Percentiles rank a stretch among this genome's conserved stretches.
phyloP scores from a whole-genome alignment of 2,329 filamentous ascomycete species.

The Claviceps arundinis region DNA sequence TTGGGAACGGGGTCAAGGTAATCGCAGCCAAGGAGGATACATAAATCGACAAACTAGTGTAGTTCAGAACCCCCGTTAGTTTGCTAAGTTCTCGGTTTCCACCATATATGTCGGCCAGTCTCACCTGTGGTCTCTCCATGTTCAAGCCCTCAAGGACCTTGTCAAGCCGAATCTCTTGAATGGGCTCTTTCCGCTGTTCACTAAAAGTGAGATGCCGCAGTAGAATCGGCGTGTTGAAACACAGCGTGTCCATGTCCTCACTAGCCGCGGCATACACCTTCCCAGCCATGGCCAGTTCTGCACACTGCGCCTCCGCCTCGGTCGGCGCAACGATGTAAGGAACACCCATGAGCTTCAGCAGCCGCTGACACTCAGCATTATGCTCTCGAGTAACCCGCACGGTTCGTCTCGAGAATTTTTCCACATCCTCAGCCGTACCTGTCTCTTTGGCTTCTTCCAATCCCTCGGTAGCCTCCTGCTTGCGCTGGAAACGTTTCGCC shows the following conservation, averaged over 20 bases:
- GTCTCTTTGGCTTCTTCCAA: slow-evolving; percentile 95
- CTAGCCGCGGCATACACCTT: slow-evolving; percentile 96
- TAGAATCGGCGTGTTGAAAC: slow-evolving; percentile 84
- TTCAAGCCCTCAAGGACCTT: slow-evolving; percentile 74
- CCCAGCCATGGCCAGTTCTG: slow-evolving; percentile 72
- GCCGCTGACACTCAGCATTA: slow-evolving; percentile 82
- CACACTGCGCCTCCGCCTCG: slow-evolving; percentile 94
- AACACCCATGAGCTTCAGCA: slow-evolving; percentile 91
- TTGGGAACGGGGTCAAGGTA: slow-evolving; percentile 96
- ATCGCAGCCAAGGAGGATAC: slow-evolving; percentile 93
- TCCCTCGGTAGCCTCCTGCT: slow-evolving; percentile 78
- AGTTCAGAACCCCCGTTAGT: neutral
- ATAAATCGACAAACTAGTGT: slow-evolving; percentile 83
- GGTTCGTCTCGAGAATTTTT: slow-evolving; percentile 90
- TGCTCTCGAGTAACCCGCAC: slow-evolving; percentile 94
- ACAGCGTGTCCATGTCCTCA: slow-evolving; percentile 98
- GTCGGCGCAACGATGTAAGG: slow-evolving; percentile 92
- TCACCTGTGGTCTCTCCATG: slow-evolving; percentile 78
- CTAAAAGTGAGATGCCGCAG: slow-evolving; percentile 90
- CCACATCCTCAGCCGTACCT: slow-evolving; percentile 90
- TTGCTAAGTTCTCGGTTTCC: slow-evolving; percentile 1
- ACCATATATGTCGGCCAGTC: slow-evolving; percentile 3
- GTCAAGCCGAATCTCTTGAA: slow-evolving; percentile 84
- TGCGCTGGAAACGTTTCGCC: slow-evolving; percentile 89
- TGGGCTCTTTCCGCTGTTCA: slow-evolving; percentile 93